Evolutionary conservation across 495 filamentous ascomycete genomes (phyloP).

Genomic region (Bombardia bombarda): DNA sequence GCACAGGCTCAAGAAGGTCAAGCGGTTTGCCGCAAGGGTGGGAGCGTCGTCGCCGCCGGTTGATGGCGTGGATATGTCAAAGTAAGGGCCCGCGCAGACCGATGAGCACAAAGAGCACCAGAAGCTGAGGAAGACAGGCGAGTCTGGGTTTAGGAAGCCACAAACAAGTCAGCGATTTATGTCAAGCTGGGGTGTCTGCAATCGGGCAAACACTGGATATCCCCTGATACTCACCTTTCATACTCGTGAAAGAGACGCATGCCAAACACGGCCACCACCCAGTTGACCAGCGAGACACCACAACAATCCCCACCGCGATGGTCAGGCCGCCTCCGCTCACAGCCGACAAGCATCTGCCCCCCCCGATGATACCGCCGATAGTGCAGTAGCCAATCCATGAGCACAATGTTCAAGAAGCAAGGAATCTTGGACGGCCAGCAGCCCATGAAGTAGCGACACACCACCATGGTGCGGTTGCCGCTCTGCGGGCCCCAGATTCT

Average conservation of each 20-base stretch:
- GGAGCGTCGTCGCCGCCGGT: constrained; percentile 7
- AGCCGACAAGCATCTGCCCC: constrained; percentile 71
- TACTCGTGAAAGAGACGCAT: constrained; percentile 65
- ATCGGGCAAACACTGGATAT: no score
- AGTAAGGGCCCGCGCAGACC: constrained; percentile 58
- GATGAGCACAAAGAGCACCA: constrained; percentile 58
- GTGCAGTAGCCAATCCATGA: constrained; percentile 64
- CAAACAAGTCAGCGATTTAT: no score
- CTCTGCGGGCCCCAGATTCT: constrained; percentile 64
- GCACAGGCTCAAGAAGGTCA: constrained; percentile 20
- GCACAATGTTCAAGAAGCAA: constrained; percentile 61
- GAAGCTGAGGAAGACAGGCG: constrained; percentile 60
- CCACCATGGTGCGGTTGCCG: constrained; percentile 65
- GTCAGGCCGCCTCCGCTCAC: constrained; percentile 55
- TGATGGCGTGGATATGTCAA: constrained; percentile 43
- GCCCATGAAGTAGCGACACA: constrained; percentile 67
- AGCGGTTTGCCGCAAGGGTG: constrained; percentile 16
- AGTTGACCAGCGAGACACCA: constrained; percentile 59
- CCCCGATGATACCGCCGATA: constrained; percentile 64
- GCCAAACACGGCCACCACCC: constrained; percentile 64
- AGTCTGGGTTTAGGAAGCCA: no score
- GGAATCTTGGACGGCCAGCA: constrained; percentile 75
- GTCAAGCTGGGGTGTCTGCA: no score
- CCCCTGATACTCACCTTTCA: constrained; percentile 53
- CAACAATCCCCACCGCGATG: no score